Evolutionary conservation across 208 protist species (phyloP).

Genomic region (Crithidia acanthocephali): DNA sequence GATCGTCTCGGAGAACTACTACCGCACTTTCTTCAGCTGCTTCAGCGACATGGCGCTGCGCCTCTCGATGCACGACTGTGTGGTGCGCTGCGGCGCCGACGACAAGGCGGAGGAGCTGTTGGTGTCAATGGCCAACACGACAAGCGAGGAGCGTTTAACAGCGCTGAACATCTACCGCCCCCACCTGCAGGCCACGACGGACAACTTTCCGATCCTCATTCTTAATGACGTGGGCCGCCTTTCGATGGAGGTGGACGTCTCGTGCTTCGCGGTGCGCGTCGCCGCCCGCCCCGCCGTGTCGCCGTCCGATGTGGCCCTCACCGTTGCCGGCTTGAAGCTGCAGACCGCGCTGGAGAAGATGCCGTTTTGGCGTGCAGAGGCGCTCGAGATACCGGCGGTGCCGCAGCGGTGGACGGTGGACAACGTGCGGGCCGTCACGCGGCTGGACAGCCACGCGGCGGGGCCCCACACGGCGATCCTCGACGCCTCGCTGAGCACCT

Average conservation of each 20-base stretch:
- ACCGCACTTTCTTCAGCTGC: conserved; percentile 64
- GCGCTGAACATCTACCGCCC: conserved; percentile 19
- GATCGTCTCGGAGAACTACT: conserved; percentile 44
- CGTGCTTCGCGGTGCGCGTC: conserved; percentile 11
- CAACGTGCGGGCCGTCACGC: conserved; percentile 14
- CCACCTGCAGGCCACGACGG: conserved; percentile 11
- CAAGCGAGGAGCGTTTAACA: conserved; percentile 15
- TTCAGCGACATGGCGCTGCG: conserved; percentile 57
- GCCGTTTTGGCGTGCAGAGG: conserved; percentile 33
- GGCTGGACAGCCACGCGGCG: conserved; percentile 13
- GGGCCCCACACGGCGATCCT: background rate
- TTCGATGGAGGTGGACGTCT: conserved; percentile 26
- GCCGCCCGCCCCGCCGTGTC: conserved; percentile 1
- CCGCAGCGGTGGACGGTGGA: conserved; percentile 22
- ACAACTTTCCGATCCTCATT: conserved; percentile 30
- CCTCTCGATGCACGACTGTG: conserved; percentile 37
- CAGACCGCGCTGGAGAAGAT: conserved; percentile 32
- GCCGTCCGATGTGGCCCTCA: conserved; percentile 14
- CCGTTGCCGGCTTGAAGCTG: conserved; percentile 14
- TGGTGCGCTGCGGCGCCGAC: conserved; percentile 21
- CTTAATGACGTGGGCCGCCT: conserved; percentile 21
- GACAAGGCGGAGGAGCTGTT: conserved; percentile 19
- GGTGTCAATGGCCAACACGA: conserved; percentile 17
- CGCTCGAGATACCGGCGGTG: conserved; percentile 19
- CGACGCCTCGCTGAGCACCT: conserved; percentile 8